These are phyloP conservation scores for Lotus japonicus DNA, from an alignment of 306 rosid genomes.

Conservation along the genomic window DNA sequence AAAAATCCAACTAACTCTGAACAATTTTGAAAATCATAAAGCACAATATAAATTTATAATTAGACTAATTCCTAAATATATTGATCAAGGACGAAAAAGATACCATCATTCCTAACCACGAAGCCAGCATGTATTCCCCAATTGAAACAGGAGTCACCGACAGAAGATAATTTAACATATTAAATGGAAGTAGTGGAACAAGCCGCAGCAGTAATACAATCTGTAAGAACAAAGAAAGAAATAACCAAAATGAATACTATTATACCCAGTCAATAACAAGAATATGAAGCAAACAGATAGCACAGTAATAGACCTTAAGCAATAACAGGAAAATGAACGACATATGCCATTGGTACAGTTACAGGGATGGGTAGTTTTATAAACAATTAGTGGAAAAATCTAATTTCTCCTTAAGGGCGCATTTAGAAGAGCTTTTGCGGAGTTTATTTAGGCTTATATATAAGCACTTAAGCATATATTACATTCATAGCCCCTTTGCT, in stretches of 20 bases:
- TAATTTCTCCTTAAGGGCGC: no score
- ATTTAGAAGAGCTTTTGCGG: no score
- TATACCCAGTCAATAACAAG: not conserved
- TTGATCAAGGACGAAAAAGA: conserved; percentile 27
- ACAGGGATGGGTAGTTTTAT: not conserved
- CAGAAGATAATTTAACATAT: conserved; percentile 80
- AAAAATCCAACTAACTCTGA: conserved; percentile 3
- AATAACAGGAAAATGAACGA: not conserved
- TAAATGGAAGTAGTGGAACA: conserved; percentile 94
- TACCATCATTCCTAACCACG: conserved; percentile 99
- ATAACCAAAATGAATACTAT: not conserved
- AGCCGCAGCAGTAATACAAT: conserved; percentile 88
- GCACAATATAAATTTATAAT: conserved; percentile 1
- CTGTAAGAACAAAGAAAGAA: conserved; percentile 35
- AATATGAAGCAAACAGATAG: not conserved
- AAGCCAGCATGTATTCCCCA: conserved; percentile 82
- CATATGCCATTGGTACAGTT: not conserved
- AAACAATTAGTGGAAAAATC: no score
- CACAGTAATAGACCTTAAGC: not conserved
- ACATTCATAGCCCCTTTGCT: no score
- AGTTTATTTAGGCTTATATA: no score
- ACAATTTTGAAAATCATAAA: not conserved
- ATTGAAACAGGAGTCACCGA: conserved; percentile 90
- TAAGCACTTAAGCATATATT: no score
- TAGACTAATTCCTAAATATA: conserved; percentile 3